These are phyloP conservation scores for Ophiocordyceps sinensis DNA, from an alignment of 2,329 filamentous ascomycete genomes.

Conservation along the genomic window DNA sequence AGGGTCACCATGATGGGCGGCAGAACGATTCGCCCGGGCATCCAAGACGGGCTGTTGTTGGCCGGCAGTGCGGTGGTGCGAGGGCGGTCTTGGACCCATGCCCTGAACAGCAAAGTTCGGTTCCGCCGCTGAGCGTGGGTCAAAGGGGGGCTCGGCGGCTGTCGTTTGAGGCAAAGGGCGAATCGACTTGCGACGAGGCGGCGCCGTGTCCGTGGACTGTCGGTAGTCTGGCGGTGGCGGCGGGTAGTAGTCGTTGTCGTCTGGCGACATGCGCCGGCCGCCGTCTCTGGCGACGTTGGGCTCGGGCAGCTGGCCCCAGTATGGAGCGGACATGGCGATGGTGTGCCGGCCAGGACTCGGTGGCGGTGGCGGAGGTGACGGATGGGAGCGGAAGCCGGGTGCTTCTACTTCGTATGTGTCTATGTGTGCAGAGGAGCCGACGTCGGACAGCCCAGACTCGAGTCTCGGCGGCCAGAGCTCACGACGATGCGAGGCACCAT, in stretches of 20 bases:
- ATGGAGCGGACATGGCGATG: constrained; percentile 32
- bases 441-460: not conserved
- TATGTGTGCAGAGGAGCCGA: not conserved
- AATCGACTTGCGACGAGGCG: constrained; percentile 30
- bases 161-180: constrained; percentile 41
- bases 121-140: constrained; percentile 39
- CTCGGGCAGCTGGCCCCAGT: constrained; percentile 44
- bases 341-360: not conserved
- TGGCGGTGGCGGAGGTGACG: not conserved
- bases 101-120: constrained; percentile 35
- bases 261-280: constrained; percentile 15
- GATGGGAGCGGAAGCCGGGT: not conserved
- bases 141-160: constrained; percentile 41
- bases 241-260: constrained; percentile 11
- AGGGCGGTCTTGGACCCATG: constrained; percentile 44
- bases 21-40: constrained; percentile 5
- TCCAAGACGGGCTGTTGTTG: constrained; percentile 24
- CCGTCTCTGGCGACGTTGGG: constrained; percentile 22
- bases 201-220: constrained; percentile 17
- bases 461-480: not conserved
- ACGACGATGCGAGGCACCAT: not conserved
- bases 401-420: too few relatives aligned
- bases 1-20: constrained; percentile 1
- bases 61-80: constrained; percentile 32
- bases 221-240: constrained; percentile 15